These are phyloP conservation scores for Ogataea angusta DNA, from an alignment of 805 yeast genomes.

Conservation along the genomic window DNA sequence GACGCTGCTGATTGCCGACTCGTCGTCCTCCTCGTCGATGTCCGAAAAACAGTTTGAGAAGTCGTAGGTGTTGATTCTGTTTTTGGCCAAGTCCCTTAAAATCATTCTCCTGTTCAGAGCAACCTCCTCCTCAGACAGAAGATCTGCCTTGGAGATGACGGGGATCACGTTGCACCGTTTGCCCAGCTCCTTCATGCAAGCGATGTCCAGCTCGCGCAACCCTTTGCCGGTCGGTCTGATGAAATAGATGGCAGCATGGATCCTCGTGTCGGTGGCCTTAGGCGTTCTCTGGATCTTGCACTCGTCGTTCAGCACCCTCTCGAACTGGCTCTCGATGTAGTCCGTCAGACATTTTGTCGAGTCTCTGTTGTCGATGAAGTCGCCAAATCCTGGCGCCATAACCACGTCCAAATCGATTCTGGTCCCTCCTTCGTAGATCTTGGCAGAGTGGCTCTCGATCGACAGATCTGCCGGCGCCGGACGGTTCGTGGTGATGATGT, in stretches of 20 bases:
- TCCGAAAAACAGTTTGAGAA: slow-evolving; percentile 32
- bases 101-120: slow-evolving; percentile 43
- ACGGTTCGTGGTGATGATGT: slow-evolving; percentile 40
- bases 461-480: slow-evolving; percentile 32
- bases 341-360: slow-evolving; percentile 59
- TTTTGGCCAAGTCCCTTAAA: slow-evolving; percentile 37
- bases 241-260: slow-evolving; percentile 84
- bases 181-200: slow-evolving; percentile 63
- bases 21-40: slow-evolving; percentile 24
- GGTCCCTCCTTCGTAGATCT: slow-evolving; percentile 44
- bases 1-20: slow-evolving; percentile 15
- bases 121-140: slow-evolving; percentile 54
- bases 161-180: slow-evolving; percentile 78
- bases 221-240: slow-evolving; percentile 68
- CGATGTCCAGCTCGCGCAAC: slow-evolving; percentile 65
- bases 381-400: slow-evolving; percentile 71
- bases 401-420: slow-evolving; percentile 60
- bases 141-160: slow-evolving; percentile 76
- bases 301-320: slow-evolving; percentile 66
- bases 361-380: slow-evolving; percentile 57
- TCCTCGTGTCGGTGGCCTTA: slow-evolving; percentile 56
- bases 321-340: slow-evolving; percentile 76
- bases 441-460: slow-evolving; percentile 33
- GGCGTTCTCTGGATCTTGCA: slow-evolving; percentile 50
- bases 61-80: slow-evolving; percentile 29